phyloP scores from a whole-genome alignment of 164 flowering plant genomes.

The Aristolochia californica region DNA sequence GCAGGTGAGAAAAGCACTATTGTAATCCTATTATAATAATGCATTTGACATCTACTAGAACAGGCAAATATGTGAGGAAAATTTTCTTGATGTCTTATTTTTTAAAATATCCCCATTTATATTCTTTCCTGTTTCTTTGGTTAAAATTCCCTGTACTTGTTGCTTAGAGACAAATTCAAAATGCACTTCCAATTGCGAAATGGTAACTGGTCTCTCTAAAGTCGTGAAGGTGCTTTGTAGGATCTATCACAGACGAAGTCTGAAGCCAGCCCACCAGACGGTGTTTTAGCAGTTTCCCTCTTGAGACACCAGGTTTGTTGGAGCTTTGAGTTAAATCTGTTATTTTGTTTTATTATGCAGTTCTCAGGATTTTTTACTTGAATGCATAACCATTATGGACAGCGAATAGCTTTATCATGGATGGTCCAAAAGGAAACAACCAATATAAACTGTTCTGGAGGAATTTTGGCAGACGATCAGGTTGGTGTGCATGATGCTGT shows the following conservation, averaged over 20 bases:
- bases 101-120: not conserved
- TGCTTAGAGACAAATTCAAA: not conserved
- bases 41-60: not conserved
- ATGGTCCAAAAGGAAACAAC: conserved; percentile 80
- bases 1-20: conserved; percentile 25
- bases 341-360: conserved; percentile 1
- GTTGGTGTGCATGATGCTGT: conserved; percentile 20
- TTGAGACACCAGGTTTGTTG: conserved; percentile 74
- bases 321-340: not conserved
- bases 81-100: not conserved
- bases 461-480: conserved; percentile 98
- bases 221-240: conserved; percentile 25
- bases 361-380: not conserved
- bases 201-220: not conserved
- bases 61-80: not conserved
- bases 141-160: not conserved
- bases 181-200: not conserved
- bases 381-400: conserved; percentile 4
- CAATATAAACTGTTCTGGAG: conserved; percentile 70
- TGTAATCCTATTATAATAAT: conserved; percentile 7
- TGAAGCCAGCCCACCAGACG: conserved; percentile 62
- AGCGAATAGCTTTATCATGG: conserved; percentile 97
- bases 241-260: conserved; percentile 66
- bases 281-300: conserved; percentile 71
- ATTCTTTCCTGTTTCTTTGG: not conserved